Evolutionary conservation across 306 rosid species (phyloP).

Genomic region (Malus sieversii): DNA sequence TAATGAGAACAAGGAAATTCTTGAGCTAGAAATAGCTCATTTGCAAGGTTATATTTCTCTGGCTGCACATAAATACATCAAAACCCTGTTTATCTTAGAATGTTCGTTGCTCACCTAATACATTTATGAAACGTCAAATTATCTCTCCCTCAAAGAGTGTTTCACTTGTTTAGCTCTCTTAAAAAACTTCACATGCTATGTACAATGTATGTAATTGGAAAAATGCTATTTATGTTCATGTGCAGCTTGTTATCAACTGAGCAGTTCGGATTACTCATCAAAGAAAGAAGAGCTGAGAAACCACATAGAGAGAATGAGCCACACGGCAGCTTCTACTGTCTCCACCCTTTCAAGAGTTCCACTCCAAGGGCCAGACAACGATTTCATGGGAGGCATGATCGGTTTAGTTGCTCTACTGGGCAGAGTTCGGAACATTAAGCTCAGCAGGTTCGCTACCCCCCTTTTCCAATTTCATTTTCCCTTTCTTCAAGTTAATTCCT

Average conservation of each 20-base stretch:
- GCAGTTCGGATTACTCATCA: background rate
- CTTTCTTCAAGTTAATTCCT: background rate
- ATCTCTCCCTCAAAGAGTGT: background rate
- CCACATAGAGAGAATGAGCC: conserved; percentile 23
- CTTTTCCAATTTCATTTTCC: background rate
- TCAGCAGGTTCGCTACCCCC: conserved; percentile 45
- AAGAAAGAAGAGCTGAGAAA: conserved; percentile 29
- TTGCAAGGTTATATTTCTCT: conserved; percentile 36
- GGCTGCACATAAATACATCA: background rate
- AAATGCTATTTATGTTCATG: background rate
- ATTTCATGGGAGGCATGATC: conserved; percentile 33
- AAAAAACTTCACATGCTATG: background rate
- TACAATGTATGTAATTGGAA: background rate
- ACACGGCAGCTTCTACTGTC: conserved; percentile 37
- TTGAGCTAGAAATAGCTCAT: conserved; percentile 15
- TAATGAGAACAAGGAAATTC: conserved; percentile 4
- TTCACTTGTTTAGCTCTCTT: background rate
- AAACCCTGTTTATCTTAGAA: background rate
- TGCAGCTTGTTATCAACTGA: conserved; percentile 21
- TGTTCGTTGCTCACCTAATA: background rate
- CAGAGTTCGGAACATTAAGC: conserved; percentile 33
- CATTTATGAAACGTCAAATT: background rate
- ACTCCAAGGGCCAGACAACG: background rate
- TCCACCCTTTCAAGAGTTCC: conserved; percentile 13
- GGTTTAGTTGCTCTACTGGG: conserved; percentile 60